Evolutionary conservation across 2,329 filamentous ascomycete genomes (phyloP), one percentile per base, ranked within the genome.

Genomic region (Cytospora piceae): DNA sequence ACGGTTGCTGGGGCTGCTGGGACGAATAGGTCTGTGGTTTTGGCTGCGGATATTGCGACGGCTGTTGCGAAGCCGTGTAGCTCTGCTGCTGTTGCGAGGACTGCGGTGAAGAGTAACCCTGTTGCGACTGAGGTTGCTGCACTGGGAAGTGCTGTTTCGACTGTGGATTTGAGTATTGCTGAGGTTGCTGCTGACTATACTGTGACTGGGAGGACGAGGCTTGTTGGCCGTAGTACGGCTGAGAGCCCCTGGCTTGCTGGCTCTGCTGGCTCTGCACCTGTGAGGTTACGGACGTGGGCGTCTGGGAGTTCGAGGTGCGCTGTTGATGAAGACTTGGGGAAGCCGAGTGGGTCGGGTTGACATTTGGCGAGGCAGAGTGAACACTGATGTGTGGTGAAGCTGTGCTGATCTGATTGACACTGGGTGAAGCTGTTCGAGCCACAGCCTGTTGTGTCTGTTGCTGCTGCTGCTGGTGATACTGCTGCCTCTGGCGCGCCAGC

Each of bases 361-460:
- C 27, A 24, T 55, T 68, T 34, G 67, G 67, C 42, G 67, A 68
- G 20, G 57, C 58, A 64, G 67, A 67, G 12, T 68, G 64, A 3
- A 63, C 66, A 53, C 66, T 63, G 39, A 66, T 15, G 32, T 63
- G 66, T 24, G 66, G 66, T 46, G 67, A 68, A 32, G 67, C 39
- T 20, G 64, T 65, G 29, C 37, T 56, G 54, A 67, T 61, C 22
- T 68, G 65, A 24, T 37, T 64, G 34, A 68, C n/a, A 54, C 42
- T 67, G 6, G 67, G 67, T 12, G 67, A 68, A 15, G 65, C 64
- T 9, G 64, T 68, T 24, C 61, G 58, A 51, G 54, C 66, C 27
- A 63, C 37, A 53, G 67, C 29, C 17, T 70, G 66, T 32, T 72
- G 61, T 29, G 61, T 55, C 42, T 72, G 72, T 58, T 72, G 72